phyloP scores from a whole-genome alignment of 1,284 basidiomycete genomes.

The Cryptococcus sp. region DNA sequence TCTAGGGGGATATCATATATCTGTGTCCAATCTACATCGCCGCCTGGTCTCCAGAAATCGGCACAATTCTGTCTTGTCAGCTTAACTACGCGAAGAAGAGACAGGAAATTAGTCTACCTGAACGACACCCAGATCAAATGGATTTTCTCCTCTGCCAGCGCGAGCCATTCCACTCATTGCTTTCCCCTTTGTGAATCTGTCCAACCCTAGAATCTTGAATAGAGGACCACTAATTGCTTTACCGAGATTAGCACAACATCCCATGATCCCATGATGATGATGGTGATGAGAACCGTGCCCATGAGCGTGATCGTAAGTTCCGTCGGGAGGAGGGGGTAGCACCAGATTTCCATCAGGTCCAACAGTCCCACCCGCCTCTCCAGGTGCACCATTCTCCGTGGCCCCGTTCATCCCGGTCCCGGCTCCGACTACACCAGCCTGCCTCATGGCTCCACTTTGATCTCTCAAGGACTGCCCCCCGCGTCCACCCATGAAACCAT shows the following conservation, averaged over 20 bases:
- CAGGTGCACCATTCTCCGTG: constrained; percentile 21
- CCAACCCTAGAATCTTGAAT: constrained; percentile 84
- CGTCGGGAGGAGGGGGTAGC: constrained; percentile 12
- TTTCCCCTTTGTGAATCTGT: constrained; percentile 85
- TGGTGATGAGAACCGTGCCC: constrained; percentile 17
- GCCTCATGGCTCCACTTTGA: constrained; percentile 45
- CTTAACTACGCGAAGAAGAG: constrained; percentile 1
- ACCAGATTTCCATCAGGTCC: constrained; percentile 21
- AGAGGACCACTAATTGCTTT: constrained; percentile 45
- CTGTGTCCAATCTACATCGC: constrained; percentile 79
- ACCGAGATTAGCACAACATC: constrained; percentile 22
- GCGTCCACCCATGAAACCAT: constrained; percentile 94
- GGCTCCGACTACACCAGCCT: constrained; percentile 33
- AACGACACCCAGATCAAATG: constrained; percentile 80
- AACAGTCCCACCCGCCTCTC: constrained; percentile 3
- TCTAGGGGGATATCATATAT: constrained; percentile 85
- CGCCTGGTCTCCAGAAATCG: constrained; percentile 90
- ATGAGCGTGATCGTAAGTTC: constrained; percentile 19
- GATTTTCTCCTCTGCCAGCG: constrained; percentile 68
- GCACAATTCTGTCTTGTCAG: constrained; percentile 63
- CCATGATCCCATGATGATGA: constrained; percentile 43
- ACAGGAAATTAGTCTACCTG: constrained; percentile 39
- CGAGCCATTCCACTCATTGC: constrained; percentile 71
- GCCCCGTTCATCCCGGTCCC: constrained; percentile 36
- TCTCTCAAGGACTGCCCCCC: constrained; percentile 54